phyloP scores from a whole-genome alignment of 306 rosid species.

The Cucumis hystrix region DNA sequence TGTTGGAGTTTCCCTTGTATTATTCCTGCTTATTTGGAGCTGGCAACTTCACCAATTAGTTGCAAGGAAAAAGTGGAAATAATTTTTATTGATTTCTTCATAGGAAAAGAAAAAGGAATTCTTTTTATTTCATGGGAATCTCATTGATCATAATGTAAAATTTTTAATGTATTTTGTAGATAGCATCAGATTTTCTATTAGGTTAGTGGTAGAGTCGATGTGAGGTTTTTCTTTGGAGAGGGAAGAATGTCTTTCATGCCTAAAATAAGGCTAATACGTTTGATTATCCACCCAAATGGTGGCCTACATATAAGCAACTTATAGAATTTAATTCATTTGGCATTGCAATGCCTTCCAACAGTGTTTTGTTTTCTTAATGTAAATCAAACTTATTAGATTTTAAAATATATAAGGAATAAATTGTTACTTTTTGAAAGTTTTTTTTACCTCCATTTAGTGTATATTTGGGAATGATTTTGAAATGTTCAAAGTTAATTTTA shows the following conservation, averaged over 20 bases:
- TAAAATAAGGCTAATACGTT: background rate
- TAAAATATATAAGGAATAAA: no score
- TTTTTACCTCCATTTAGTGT: no score
- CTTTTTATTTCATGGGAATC: background rate
- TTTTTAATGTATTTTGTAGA: background rate
- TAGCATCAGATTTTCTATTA: background rate
- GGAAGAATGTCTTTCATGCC: background rate
- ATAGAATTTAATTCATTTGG: background rate
- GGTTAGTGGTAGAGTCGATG: background rate
- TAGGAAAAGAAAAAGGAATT: background rate
- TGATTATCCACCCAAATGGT: background rate
- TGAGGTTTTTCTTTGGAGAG: constrained; percentile 5
- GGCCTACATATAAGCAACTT: background rate
- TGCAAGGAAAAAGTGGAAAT: constrained; percentile 50
- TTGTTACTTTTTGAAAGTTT: no score
- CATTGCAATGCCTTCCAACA: no score
- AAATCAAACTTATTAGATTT: no score
- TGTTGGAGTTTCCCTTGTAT: constrained; percentile 34
- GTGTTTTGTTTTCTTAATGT: no score
- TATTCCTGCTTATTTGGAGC: constrained; percentile 57
- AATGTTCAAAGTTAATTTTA: no score
- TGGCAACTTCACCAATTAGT: constrained; percentile 61
- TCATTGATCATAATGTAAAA: background rate
- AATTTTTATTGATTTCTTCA: constrained; percentile 3
- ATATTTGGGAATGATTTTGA: no score